Base-by-base conservation (phyloP, 306 rosid genomes). In the Gastrolobium villosum region DNA sequence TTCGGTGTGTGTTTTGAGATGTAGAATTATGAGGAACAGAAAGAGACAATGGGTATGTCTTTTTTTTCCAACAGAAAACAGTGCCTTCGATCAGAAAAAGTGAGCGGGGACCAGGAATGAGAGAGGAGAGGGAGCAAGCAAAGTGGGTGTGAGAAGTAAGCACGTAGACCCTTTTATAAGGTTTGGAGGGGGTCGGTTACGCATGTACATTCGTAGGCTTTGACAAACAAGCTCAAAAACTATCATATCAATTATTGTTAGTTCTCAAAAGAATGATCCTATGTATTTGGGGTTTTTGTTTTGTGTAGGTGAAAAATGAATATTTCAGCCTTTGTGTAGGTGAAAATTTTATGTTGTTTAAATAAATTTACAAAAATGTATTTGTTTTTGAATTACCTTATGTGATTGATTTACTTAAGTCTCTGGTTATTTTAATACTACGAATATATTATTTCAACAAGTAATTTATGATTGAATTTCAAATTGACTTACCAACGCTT, bases 131-230 rank as follows among this genome's bases (percentile, higher is more conserved):
- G 20, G 59, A 73, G 64, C 15, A 54, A 61, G 78, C 44, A 52
- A 66, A 76, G 70, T 52, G 56, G 68, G 79, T 40, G 59, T 52
- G 75, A 54, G 79, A 31, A 43, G 66, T 46, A 32, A 62, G 79
- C 30, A 52, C 9, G 35, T 32, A 26, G 41, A 32, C 65, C 78
- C 52, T 82, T 77, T 71, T 77, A 82, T 82, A 77, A 71, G 70
- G 20, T 65, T 82, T 64, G 9, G 43, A 11, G 75, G 10, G 65
- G 71, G 72, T 75, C 69, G 68, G 67, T 56, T 30, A 36, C 11
- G 55, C 26, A 37, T 59, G 40, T 49, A 37, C 14, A 28, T 44
- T 41, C 13, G 69, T 45, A 54, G 32, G 69, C 61, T 69, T 57
- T 34, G 76, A 48, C 59, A 46, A 50, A 44, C 49, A 63, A 37